Conservation (phyloP, 768 basidiomycete genomes). For the Boletus eberwhitei region DNA sequence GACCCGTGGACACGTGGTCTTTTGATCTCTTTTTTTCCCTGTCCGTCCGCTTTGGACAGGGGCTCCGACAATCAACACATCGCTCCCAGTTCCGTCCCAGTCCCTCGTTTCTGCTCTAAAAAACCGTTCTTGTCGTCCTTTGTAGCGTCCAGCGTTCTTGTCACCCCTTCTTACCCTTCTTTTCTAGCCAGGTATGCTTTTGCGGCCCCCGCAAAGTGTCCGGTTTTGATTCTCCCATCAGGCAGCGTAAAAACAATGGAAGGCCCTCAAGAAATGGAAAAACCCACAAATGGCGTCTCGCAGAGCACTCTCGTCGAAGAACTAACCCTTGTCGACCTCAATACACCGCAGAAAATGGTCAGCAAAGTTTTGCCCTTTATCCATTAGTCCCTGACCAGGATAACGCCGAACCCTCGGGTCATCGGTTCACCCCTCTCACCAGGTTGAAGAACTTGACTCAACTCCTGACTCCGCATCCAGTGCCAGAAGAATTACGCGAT, state of each 20-base stretch:
- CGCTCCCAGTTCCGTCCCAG: conserved; percentile 16
- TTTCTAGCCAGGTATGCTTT: conserved; percentile 14
- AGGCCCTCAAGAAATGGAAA: conserved; percentile 20
- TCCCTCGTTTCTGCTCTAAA: conserved; percentile 14
- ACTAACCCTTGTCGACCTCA: conserved; percentile 25
- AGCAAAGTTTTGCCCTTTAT: conserved; percentile 29
- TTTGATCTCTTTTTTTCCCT: conserved; percentile 37
- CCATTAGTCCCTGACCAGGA: conserved; percentile 26
- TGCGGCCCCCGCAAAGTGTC: not conserved
- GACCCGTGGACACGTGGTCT: conserved; percentile 28
- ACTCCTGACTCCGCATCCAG: conserved; percentile 26
- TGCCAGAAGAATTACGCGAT: conserved; percentile 31
- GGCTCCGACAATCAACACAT: conserved; percentile 37
- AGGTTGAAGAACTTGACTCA: conserved; percentile 21
- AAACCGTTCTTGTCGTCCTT: conserved; percentile 11
- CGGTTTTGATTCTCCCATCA: conserved; percentile 29
- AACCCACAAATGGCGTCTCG: conserved; percentile 12
- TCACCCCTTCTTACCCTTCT: not conserved
- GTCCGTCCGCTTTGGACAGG: conserved; percentile 34
- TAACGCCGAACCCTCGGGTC: conserved; percentile 29
- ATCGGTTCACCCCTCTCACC: conserved; percentile 17
- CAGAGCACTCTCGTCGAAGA: conserved; percentile 16
- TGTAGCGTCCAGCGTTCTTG: conserved; percentile 1
- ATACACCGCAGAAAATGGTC: conserved; percentile 29
- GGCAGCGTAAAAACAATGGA: conserved; percentile 33